Evolutionary conservation across 345 rosid species (phyloP), one percentile per base, ranked within the genome.

Genomic region (Mangifera indica): DNA sequence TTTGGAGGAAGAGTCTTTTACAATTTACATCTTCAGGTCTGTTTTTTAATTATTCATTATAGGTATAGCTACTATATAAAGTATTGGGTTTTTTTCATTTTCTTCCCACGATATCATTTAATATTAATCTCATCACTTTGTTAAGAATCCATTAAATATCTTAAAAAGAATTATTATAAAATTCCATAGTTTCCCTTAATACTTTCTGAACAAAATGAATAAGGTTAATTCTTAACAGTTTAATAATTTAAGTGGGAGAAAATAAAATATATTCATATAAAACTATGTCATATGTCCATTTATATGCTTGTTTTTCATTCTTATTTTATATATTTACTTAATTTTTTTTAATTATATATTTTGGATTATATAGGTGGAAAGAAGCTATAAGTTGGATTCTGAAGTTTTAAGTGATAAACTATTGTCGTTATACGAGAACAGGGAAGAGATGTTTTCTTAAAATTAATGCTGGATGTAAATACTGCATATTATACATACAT

Each of bases 21-120:
- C 69, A 86, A 72, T 66, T 72, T 89, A 10, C 92, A 84, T 64
- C 70, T 91, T 60, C 80, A 88, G 92, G 97, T 89, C 73, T 26
- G 12, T 40, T 22, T 10, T 37, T 4, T 42, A 13, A 12, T 15
- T 15, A 53, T 66, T 46, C 4, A 46, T 46, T 46, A 49, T 15
- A 46, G 32, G n/a, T n/a, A n/a, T n/a, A n/a, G n/a, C n/a, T n/a
- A n/a, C 32, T 29, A 29, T 29, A 29, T 29, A 29, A 29, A 29
- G 32, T 29, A 3, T 29, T 29, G 32, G 32, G 32, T 29, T 1
- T 29, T 1, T 29, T 29, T 29, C 32, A 29, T 29, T 29, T 29
- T 29, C 32, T 29, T 29, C 32, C 32, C 32, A 29, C 32, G 32
- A 29, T 29, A 29, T 1, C 32, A 29, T 29, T 3, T 29, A 29